These are phyloP conservation scores for Gossypium bickii DNA, from an alignment of 345 rosid genomes.

Conservation along the genomic window DNA sequence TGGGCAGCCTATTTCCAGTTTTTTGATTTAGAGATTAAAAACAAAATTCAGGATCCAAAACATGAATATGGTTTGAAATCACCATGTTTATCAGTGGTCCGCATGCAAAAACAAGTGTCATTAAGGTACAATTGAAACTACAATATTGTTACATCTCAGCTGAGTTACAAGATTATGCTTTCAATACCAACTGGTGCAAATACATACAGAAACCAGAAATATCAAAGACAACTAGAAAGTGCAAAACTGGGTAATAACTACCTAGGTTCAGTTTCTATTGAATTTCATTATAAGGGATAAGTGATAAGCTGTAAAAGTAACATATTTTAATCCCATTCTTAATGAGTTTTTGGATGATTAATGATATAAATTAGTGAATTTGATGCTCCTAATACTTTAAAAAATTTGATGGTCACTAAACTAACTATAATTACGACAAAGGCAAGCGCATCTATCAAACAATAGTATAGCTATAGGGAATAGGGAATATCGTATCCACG, in stretches of 20 bases:
- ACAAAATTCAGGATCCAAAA: not conserved
- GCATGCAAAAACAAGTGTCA: not conserved
- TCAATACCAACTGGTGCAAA: not conserved
- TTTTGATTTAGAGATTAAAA: not conserved
- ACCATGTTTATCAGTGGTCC: not conserved
- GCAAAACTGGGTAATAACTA: not conserved
- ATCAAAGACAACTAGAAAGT: not conserved
- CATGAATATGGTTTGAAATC: not conserved
- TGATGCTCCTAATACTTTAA: too few relatives aligned
- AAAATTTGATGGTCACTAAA: too few relatives aligned
- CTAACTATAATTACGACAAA: too few relatives aligned
- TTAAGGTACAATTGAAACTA: not conserved
- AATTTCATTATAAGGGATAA: not conserved
- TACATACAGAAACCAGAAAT: not conserved
- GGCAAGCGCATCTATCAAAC: too few relatives aligned
- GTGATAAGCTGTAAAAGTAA: too few relatives aligned
- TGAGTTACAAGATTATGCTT: not conserved
- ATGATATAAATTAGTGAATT: too few relatives aligned
- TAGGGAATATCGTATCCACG: too few relatives aligned
- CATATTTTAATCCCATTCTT: too few relatives aligned
- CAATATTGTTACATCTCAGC: not conserved
- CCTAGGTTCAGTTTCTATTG: not conserved
- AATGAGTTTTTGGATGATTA: too few relatives aligned
- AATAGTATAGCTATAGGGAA: too few relatives aligned
- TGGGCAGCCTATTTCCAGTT: not conserved